A percentile compares a stretch with the other conserved stretches of the same genome.
phyloP scores from a whole-genome alignment of 805 yeast species.

The Saturnispora silvae region DNA sequence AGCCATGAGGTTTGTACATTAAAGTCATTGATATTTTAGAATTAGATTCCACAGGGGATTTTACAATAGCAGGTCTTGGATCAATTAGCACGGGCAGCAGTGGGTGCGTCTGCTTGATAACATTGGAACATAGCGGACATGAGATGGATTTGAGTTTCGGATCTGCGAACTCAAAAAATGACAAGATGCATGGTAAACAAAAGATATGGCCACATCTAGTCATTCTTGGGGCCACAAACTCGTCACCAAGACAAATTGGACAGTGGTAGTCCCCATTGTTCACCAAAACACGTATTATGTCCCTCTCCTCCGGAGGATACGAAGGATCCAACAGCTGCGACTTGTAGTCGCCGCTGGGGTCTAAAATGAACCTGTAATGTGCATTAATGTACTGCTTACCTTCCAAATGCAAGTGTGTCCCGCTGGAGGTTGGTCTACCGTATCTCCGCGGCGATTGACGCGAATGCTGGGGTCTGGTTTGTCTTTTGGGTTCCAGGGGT shows the following conservation, averaged over 20 bases:
- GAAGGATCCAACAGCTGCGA: constrained; percentile 66
- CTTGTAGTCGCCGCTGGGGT: constrained; percentile 42
- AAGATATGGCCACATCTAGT: constrained; percentile 88
- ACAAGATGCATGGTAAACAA: constrained; percentile 71
- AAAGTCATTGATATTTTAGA: constrained; percentile 50
- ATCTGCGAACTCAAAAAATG: constrained; percentile 45
- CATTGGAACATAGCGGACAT: constrained; percentile 73
- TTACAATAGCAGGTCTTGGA: constrained; percentile 30
- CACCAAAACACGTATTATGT: constrained; percentile 62
- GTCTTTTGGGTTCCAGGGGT: too few species aligned
- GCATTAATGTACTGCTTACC: constrained; percentile 73
- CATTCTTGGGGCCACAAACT: constrained; percentile 90
- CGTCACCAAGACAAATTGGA: constrained; percentile 83
- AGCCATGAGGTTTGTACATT: constrained; percentile 39
- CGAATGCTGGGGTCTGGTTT: too few species aligned
- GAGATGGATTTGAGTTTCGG: constrained; percentile 8
- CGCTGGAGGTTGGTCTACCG: too few species aligned
- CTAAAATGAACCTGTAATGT: constrained; percentile 75
- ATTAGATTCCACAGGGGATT: constrained; percentile 45
- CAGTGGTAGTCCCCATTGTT: constrained; percentile 62
- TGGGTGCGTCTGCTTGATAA: constrained; percentile 41
- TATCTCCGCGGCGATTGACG: too few species aligned
- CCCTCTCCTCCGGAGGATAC: constrained; percentile 48
- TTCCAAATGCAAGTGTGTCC: constrained; percentile 32
- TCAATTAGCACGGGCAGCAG: constrained; percentile 56